Evolutionary conservation across 495 filamentous ascomycete genomes (phyloP), one percentile per base, ranked within the genome.

Genomic region (Paragyromitra xinjiangensis): DNA sequence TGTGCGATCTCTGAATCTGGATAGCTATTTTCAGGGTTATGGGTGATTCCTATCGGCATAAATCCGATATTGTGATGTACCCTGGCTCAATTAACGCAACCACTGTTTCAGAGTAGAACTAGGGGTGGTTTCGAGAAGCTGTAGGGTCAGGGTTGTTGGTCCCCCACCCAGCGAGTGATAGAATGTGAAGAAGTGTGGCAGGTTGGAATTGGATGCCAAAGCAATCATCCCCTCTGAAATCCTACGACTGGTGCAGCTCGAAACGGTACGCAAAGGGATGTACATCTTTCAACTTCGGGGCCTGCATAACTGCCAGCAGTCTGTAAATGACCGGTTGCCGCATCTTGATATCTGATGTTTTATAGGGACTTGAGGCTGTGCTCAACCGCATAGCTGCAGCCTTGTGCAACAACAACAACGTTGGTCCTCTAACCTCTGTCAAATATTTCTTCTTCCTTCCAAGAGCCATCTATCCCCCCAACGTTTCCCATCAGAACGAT

Each of bases 121-220:
- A 34, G 24, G 9, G 26, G 19, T 7, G 12, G 11, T 39, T 59
- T 26, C 8, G 29, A 22, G 26, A 22, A 19, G 39, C 3, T 75
- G 0, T 53, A 61, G 64, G 71, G 64, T 61, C 62, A 73, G 70
- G 70, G 62, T 73, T 73, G 48, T 56, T 14, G 7, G 8, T 14
- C 14, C 29, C n/a, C 12, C 16, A 39, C 3, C 24, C 74, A 14
- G 16, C 74, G 74, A 77, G 74, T 77, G 74, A 77, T 73, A 34
- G 9, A 14, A 19, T 39, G 39, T 77, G 74, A 66, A 73, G 61
- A 61, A 61, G 69, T 50, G 34, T 66, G 53, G 12, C 26, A 37
- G 50, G 59, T 59, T 34, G n/a, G 50, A 44, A 44, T 55, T 14
- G 24, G 44, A 11, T 9, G 24, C 40, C 7, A 19, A 3, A n/a